Base-by-base conservation (phyloP, 768 basidiomycete genomes). In the Pleurotus salmoneostramineus region DNA sequence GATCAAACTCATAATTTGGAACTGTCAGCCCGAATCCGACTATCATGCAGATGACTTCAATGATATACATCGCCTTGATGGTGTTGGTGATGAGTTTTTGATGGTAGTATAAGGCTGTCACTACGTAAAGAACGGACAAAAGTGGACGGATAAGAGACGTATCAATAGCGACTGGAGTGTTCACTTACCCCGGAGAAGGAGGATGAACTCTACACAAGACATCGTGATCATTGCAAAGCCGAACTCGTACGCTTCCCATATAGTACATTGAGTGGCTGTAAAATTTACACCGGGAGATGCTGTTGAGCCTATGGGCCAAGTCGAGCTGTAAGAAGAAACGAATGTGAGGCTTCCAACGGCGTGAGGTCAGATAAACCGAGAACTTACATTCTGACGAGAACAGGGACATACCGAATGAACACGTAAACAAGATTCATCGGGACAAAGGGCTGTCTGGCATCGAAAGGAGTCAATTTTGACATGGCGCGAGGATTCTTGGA, bases 241-340 rank as follows among this genome's bases (percentile, higher is more conserved):
- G 14, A 68, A 74, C 65, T 76, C 75, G 54, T 72, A 77, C n/a
- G 75, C 65, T 59, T 76, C 68, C 76, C 75, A 78, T 51, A 76
- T 72, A 61, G 69, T 77, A 61, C 77, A 78, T 36, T 69, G 74
- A 55, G 72, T 71, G 4, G 57, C 56, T 1, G 75, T 72, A 60
- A 77, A 77, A 37, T 69, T 64, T 36, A 74, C 69, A 4, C 57
- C 61, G 3, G 74, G 69, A 14, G 72, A 69, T 21, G 74, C 57
- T 45, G 72, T 70, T 15, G 73, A 67, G n/a, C 71, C 73, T 47
- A 74, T 68, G 49, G 72, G 60, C 17, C 72, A 62, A 42, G 71
- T 69, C 5, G 72, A 72, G 49, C 74, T 73, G 46, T 34, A 21
- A 7, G 37, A 51, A 42, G 51, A 12, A 12, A 15, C 14, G 45